These are phyloP conservation scores for Plasmodium ovale DNA, from an alignment of 169 alveolate species.

Conservation along the genomic window DNA sequence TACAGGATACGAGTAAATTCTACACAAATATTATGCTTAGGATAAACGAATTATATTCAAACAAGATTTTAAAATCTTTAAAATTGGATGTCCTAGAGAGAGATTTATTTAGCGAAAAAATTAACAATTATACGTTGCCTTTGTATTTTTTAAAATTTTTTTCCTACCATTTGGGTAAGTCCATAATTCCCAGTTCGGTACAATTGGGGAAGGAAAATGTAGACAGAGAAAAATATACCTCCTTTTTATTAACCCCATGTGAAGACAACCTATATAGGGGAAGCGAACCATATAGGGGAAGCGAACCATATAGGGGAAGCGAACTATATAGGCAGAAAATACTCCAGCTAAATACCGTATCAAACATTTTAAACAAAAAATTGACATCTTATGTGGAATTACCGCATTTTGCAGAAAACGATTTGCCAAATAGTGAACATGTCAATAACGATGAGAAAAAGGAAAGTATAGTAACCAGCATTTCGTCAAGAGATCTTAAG, in stretches of 20 bases:
- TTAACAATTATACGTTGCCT: conserved; percentile 11
- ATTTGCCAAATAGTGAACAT: conserved; percentile 46
- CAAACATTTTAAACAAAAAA: conserved; percentile 23
- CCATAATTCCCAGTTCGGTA: neutral
- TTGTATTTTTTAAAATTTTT: conserved; percentile 30
- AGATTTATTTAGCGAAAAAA: conserved; percentile 22
- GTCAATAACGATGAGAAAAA: conserved; percentile 8
- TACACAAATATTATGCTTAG: conserved; percentile 17
- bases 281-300: neutral
- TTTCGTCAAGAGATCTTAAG: conserved; percentile 37
- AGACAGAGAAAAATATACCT: neutral
- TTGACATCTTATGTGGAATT: conserved; percentile 29
- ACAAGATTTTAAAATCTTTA: neutral
- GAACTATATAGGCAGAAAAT: neutral
- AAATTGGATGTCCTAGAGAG: neutral
- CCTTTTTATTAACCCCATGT: neutral
- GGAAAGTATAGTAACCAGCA: neutral
- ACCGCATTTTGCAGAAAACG: conserved; percentile 37
- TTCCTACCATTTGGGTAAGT: neutral
- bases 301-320: neutral
- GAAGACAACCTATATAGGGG: neutral
- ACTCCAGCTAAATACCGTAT: conserved; percentile 37
- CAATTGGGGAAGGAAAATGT: neutral
- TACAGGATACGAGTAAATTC: conserved; percentile 45
- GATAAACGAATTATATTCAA: neutral